phyloP scores from a whole-genome alignment of 495 filamentous ascomycete species.

The Hypoxylon cercidicola region DNA sequence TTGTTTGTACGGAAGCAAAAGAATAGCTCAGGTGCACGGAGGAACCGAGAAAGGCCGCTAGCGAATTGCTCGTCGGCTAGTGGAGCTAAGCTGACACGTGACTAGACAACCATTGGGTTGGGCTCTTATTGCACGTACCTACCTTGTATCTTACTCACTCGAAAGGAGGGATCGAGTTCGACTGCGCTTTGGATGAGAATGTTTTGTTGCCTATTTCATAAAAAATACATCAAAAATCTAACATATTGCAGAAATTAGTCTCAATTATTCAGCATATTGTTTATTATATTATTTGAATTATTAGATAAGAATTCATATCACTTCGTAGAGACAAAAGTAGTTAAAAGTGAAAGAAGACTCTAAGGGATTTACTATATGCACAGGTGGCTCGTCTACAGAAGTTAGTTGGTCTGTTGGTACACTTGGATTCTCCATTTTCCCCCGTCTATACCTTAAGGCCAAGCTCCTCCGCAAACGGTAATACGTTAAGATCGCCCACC shows the following conservation, averaged over 20 bases:
- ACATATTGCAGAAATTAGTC: not conserved
- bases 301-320: not conserved
- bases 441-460: constrained; percentile 88
- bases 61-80: constrained; percentile 19
- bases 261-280: no score
- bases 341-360: constrained; percentile 44
- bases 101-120: constrained; percentile 37
- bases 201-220: not conserved
- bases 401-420: constrained; percentile 61
- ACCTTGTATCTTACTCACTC: not conserved
- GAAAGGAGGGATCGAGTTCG: no score
- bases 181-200: no score
- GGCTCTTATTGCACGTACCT: not conserved
- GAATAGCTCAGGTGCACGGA: constrained; percentile 18
- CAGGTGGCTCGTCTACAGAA: constrained; percentile 54
- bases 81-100: constrained; percentile 35
- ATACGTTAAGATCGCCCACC: constrained; percentile 86
- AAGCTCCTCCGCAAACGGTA: constrained; percentile 93
- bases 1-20: constrained; percentile 42
- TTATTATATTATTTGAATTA: no score
- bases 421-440: constrained; percentile 47
- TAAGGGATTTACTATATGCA: constrained; percentile 62
- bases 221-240: not conserved
- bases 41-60: constrained; percentile 48
- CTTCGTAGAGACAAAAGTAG: constrained; percentile 2